Conservation (phyloP, 2,329 filamentous ascomycete genomes). For the Nothopassalora personata region DNA sequence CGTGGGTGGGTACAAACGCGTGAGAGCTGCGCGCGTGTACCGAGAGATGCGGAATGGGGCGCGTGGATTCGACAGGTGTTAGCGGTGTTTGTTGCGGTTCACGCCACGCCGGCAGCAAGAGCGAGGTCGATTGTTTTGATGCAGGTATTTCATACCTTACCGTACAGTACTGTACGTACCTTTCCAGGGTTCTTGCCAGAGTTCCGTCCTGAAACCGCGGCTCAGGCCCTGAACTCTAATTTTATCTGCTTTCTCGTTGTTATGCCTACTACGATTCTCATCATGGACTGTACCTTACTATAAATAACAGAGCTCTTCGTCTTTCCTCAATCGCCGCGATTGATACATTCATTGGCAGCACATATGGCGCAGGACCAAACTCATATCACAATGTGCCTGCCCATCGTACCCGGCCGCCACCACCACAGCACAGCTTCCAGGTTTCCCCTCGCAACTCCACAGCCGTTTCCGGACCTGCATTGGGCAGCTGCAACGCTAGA, state of each 20-base stretch:
- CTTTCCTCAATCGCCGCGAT: too few species aligned
- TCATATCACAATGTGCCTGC: neutral
- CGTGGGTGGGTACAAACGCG: neutral
- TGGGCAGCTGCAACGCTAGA: neutral
- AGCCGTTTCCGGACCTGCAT: neutral
- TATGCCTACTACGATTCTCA: too few species aligned
- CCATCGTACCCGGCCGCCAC: neutral
- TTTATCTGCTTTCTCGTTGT: too few species aligned
- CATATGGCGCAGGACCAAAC: neutral
- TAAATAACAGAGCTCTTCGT: too few species aligned
- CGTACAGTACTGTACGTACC: too few species aligned
- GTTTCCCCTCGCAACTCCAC: neutral
- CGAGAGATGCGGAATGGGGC: neutral
- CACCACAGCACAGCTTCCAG: too few species aligned
- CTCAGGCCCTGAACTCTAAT: neutral
- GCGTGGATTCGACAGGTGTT: neutral
- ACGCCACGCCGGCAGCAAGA: neutral
- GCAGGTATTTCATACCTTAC: too few species aligned
- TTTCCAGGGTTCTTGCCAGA: neutral
- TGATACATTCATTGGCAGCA: too few species aligned
- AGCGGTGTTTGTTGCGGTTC: neutral
- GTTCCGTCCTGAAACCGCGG: neutral
- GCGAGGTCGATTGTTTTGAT: neutral
- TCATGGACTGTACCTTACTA: too few species aligned
- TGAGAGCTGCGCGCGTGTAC: slow-evolving; percentile 2